Percentiles rank a stretch among this genome's conserved stretches.
Evolutionary conservation across 441 rosid genomes (phyloP).

Genomic region (Corymbia citriodora): DNA sequence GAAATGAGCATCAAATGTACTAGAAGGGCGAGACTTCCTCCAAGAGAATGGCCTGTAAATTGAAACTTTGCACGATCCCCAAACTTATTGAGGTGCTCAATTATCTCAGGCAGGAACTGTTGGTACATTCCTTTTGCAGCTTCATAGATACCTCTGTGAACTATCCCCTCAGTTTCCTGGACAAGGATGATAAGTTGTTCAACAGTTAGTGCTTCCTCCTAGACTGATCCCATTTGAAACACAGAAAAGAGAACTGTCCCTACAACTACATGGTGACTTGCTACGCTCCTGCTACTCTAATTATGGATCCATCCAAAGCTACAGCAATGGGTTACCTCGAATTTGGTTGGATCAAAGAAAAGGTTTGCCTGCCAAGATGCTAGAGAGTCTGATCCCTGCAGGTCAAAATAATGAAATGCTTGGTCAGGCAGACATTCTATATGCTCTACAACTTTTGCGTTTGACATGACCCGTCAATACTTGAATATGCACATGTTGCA

Average conservation of each 20-base stretch:
- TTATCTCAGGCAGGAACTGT: conserved; percentile 71
- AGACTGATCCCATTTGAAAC: neutral
- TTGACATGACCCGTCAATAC: neutral
- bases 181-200: neutral
- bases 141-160: conserved; percentile 92
- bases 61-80: conserved; percentile 77
- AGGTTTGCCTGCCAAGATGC: conserved; percentile 94
- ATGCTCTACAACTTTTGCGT: neutral
- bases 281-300: neutral
- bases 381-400: conserved; percentile 84
- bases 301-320: neutral
- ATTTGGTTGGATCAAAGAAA: conserved; percentile 75
- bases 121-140: conserved; percentile 88
- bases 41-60: conserved; percentile 90
- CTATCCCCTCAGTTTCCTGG: conserved; percentile 70
- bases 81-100: conserved; percentile 47
- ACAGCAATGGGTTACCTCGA: conserved; percentile 48
- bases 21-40: conserved; percentile 82
- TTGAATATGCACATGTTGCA: neutral
- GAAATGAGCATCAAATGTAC: conserved; percentile 66
- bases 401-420: neutral
- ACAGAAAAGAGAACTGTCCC: neutral
- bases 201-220: neutral
- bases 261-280: neutral
- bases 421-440: neutral